phyloP scores from a whole-genome alignment of 2,329 filamentous ascomycete genomes.

The Aspergillus fumigatiaffinis region DNA sequence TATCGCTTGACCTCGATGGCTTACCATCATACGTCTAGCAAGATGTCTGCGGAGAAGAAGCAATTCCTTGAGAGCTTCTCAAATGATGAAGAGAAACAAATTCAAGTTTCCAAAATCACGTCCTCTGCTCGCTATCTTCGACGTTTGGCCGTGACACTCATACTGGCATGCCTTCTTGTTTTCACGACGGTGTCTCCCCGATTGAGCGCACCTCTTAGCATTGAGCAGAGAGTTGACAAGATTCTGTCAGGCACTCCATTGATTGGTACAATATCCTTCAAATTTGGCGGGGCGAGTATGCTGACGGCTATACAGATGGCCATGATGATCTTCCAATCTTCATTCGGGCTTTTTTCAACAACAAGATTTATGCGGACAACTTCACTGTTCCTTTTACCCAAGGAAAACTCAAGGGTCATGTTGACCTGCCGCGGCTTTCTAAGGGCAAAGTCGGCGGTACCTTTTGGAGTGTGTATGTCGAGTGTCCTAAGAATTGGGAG shows the following conservation, averaged over 20 bases:
- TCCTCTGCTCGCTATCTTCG: neutral
- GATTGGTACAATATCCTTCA: conserved; percentile 36
- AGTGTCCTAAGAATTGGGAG: conserved; percentile 67
- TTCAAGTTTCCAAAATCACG: neutral
- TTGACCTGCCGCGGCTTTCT: conserved; percentile 73
- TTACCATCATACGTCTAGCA: neutral
- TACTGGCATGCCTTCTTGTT: conserved; percentile 7
- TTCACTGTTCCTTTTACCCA: conserved; percentile 73
- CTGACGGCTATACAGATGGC: conserved; percentile 58
- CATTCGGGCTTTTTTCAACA: conserved; percentile 63
- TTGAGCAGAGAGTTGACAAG: conserved; percentile 39
- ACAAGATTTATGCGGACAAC: conserved; percentile 70
- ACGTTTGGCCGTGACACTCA: neutral
- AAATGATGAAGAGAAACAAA: neutral
- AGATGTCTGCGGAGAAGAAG: neutral
- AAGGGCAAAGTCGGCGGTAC: conserved; percentile 67
- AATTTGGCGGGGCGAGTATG: too few relatives aligned
- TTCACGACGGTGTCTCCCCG: conserved; percentile 2
- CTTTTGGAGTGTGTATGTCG: conserved; percentile 88
- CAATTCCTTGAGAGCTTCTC: neutral
- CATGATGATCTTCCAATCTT: conserved; percentile 83
- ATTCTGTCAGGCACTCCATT: conserved; percentile 47
- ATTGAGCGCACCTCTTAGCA: conserved; percentile 11
- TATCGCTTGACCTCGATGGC: neutral
- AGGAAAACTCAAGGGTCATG: conserved; percentile 64